Evolutionary conservation across 2,329 filamentous ascomycete genomes (phyloP), one percentile per base, ranked within the genome.

Genomic region (Ophiostoma sp.): DNA sequence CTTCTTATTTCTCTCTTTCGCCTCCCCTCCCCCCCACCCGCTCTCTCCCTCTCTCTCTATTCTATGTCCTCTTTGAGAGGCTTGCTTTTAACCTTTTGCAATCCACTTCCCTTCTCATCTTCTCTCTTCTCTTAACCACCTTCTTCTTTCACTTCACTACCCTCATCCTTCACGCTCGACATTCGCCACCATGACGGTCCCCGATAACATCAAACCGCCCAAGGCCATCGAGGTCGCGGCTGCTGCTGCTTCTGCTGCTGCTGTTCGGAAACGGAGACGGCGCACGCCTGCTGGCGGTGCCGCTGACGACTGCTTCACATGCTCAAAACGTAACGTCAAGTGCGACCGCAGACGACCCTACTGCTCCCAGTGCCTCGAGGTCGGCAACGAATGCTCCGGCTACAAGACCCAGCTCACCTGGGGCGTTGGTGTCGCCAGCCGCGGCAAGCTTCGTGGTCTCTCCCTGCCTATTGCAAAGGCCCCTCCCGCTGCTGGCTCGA

Each of bases 361-460:
- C 80, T 98, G 95, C 81, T 93, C 93, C 62, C 93, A 93, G 79
- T 99, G 94, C 78, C 85, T 98, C 71, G 92, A 97, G 74, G 85
- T 92, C 72, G 93, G 93, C 72, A 93, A 92, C 77, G 93, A 96
- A 76, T 98, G 94, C 81, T 93, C 92, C 41, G 94, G 94, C 70
- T 98, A 98, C 83, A 96, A 96, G 81, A 98, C 94, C 16, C 93
- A 94, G 74, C 84, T 98, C 79, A 98, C 94, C 64, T 98, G 94
- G 94, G 93, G 93, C 58, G 92, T 97, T 64, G 94, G 94, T 66
- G 94, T 98, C 69, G 94, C 94, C 68, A 97, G 93, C 79, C 89
- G 94, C 75, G 94, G 94, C 76, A 98, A 98, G 82, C 87, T 98
- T 72, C 87, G 94, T 71, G 94, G 94, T 52, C 83, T 97, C 73